Percentiles rank a stretch among this genome's conserved stretches.
Conservation (phyloP, 495 filamentous ascomycete species). For the Podospora pseudocomata region DNA sequence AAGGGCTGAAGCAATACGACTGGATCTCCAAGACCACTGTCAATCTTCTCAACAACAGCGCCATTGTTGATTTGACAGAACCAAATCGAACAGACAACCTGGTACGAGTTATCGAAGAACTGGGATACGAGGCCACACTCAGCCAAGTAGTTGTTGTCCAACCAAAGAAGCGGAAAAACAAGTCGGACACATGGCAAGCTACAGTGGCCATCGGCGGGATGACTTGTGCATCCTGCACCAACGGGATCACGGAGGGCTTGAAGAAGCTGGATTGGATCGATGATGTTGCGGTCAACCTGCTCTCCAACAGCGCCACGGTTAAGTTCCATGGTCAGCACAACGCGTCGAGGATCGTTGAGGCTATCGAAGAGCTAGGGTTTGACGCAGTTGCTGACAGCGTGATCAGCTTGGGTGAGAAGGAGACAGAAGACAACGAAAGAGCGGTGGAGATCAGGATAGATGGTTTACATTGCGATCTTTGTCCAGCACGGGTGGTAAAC, state of each 20-base stretch:
- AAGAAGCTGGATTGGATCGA: conserved; percentile 60
- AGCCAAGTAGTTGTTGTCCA: conserved; percentile 27
- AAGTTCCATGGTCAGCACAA: conserved; percentile 55
- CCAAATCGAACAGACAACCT: conserved; percentile 51
- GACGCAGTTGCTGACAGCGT: conserved; percentile 62
- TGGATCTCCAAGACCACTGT: conserved; percentile 63
- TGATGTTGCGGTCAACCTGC: conserved; percentile 62
- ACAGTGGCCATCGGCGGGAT: conserved; percentile 75
- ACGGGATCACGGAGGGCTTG: conserved; percentile 60
- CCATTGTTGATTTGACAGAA: conserved; percentile 59
- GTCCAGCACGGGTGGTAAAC: conserved; percentile 59
- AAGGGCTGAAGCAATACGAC: conserved; percentile 57
- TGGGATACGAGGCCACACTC: conserved; percentile 72
- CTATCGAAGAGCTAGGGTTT: conserved; percentile 78
- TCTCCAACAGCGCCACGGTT: conserved; percentile 68
- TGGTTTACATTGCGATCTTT: conserved; percentile 87
- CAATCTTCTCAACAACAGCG: conserved; percentile 70
- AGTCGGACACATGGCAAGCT: conserved; percentile 45
- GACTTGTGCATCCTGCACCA: conserved; percentile 76
- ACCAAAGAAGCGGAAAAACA: conserved; percentile 23
- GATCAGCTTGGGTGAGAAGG: conserved; percentile 24
- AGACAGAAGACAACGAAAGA: conserved; percentile 39
- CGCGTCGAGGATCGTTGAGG: conserved; percentile 56
- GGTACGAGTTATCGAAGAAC: conserved; percentile 68
- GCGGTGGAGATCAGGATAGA: conserved; percentile 65